These are phyloP conservation scores for Meyerozyma guilliermondii DNA, from an alignment of 1,139 yeast genomes.

Conservation along the genomic window DNA sequence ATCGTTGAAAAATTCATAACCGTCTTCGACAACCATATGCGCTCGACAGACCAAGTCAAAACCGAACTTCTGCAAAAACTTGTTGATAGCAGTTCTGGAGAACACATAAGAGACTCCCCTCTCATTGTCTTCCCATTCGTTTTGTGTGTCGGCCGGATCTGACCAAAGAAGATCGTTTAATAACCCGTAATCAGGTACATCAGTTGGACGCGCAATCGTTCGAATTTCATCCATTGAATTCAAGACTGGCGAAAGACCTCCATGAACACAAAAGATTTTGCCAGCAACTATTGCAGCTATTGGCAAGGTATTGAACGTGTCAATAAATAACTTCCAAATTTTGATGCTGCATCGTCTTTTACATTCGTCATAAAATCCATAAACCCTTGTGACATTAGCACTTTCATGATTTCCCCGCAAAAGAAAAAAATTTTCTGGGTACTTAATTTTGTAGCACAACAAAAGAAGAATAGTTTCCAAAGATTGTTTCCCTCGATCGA, in stretches of 20 bases:
- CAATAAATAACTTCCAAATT: conserved; percentile 91
- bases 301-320: conserved; percentile 90
- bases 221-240: conserved; percentile 90
- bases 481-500: conserved; percentile 93
- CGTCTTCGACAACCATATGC: conserved; percentile 98
- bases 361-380: conserved; percentile 97
- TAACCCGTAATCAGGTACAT: conserved; percentile 93
- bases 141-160: conserved; percentile 90
- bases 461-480: conserved; percentile 82
- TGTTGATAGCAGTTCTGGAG: conserved; percentile 87
- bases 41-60: conserved; percentile 96
- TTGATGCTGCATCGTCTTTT: conserved; percentile 82
- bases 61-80: conserved; percentile 80
- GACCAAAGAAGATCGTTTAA: conserved; percentile 92
- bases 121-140: conserved; percentile 98
- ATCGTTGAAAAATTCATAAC: conserved; percentile 94
- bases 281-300: conserved; percentile 95
- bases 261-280: conserved; percentile 95
- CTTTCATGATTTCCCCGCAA: conserved; percentile 96
- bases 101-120: conserved; percentile 97
- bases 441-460: conserved; percentile 88
- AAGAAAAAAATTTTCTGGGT: conserved; percentile 91
- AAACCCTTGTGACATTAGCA: conserved; percentile 91
- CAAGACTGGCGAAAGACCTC: conserved; percentile 89
- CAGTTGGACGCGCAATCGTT: conserved; percentile 89